Evolutionary conservation across 1,284 basidiomycete species (phyloP), one percentile per base, ranked within the genome.

Genomic region (Pisolithus thermaeus): DNA sequence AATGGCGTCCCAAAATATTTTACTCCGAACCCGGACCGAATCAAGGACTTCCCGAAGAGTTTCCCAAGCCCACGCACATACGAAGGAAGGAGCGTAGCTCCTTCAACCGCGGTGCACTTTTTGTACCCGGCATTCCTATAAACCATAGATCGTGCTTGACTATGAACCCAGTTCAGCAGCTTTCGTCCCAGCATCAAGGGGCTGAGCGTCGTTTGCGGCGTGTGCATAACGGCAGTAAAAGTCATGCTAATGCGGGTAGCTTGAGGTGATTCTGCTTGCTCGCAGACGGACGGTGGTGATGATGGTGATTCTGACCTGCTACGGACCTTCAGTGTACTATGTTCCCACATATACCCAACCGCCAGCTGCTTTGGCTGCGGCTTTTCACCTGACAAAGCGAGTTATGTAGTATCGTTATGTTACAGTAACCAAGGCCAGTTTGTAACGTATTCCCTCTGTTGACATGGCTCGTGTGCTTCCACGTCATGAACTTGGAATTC

Each of bases 1-100:
- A 80, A 6, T 92, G 89, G 83, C 79, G 86, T 25, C 90, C 91
- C 4, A 87, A 89, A 64, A 89, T 92, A 53, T 93, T 90, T 68
- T 84, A 84, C 63, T 89, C 88, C 20, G 76, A 77, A 18, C 64
- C 73, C 28, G 91, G 90, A 6, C 78, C 79, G 7, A 71, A 81
- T 48, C 79, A 84, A 65, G 90, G 90, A 7, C 71, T 86, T 28
- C 79, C 83, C 0, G 87, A 93, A 64, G 83, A 84, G 5, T 93
- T 92, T 70, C 90, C 90, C 1, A 72, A 81, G 30, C 83, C 88
- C 30, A 90, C 87, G 7, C 86, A 90, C 62, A 75, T 87, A 40
- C 71, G 82, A 38, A 75, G 87, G 59, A 90, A 89, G 65, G 87
- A 90, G 66, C 77, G 87, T 11, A 87, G 84, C 57, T 83, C 81